phyloP scores from a whole-genome alignment of 495 filamentous ascomycete genomes.

The Neurospora sp. region DNA sequence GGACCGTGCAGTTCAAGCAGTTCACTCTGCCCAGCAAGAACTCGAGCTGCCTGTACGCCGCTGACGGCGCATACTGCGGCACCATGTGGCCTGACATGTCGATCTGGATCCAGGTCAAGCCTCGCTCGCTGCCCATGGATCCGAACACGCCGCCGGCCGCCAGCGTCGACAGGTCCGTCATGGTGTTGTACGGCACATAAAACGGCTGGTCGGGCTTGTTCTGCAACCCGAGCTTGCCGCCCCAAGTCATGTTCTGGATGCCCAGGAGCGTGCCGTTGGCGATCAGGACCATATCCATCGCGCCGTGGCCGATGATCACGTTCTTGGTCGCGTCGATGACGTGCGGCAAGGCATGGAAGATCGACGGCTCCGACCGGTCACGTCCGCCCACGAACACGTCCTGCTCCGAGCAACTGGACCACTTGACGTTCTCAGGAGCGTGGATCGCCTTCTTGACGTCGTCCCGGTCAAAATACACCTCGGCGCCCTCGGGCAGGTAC shows the following conservation, averaged over 20 bases:
- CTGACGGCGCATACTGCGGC: constrained; percentile 53
- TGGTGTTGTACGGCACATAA: constrained; percentile 53
- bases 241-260: constrained; percentile 84
- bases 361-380: constrained; percentile 37
- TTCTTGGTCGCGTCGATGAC: constrained; percentile 65
- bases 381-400: constrained; percentile 46
- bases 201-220: constrained; percentile 45
- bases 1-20: constrained; percentile 20
- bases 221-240: constrained; percentile 60
- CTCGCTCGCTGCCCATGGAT: constrained; percentile 53
- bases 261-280: constrained; percentile 58
- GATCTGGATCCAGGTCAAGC: constrained; percentile 55
- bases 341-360: constrained; percentile 45
- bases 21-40: constrained; percentile 53
- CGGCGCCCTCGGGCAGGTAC: constrained; percentile 43
- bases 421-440: constrained; percentile 47
- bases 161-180: constrained; percentile 22
- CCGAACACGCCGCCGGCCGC: constrained; percentile 52
- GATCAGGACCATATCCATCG: constrained; percentile 48
- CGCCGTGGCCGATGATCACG: constrained; percentile 59
- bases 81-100: constrained; percentile 55
- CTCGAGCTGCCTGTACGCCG: constrained; percentile 59
- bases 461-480: constrained; percentile 66
- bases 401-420: constrained; percentile 44
- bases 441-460: constrained; percentile 71